Conservation (phyloP, 1,284 basidiomycete genomes). For the Exsudoporus floridanus region DNA sequence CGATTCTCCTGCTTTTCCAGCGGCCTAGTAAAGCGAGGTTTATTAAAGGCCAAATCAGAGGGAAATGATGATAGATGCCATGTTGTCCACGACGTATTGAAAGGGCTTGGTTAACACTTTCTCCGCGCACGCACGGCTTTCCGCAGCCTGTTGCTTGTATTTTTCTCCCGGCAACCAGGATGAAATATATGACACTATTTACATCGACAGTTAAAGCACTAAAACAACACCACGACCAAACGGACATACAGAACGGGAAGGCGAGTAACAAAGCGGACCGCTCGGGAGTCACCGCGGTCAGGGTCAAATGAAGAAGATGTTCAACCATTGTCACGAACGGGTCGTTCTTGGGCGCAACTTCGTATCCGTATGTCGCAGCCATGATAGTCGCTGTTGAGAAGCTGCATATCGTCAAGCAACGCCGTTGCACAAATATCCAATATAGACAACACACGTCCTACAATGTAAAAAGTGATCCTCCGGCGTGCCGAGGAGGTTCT, state of each 20-base stretch:
- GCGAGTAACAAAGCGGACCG: slow-evolving; percentile 20
- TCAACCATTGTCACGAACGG: slow-evolving; percentile 27
- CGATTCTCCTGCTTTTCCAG: slow-evolving; percentile 24
- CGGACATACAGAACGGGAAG: slow-evolving; percentile 29
- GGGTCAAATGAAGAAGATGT: slow-evolving; percentile 13
- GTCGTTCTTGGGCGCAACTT: slow-evolving; percentile 22
- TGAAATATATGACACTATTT: slow-evolving; percentile 33
- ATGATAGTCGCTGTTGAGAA: slow-evolving; percentile 27
- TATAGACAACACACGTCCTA: slow-evolving; percentile 20
- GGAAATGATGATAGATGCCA: slow-evolving; percentile 24
- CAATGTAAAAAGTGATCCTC: slow-evolving; percentile 16
- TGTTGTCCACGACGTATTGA: slow-evolving; percentile 31
- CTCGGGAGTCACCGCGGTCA: slow-evolving; percentile 23
- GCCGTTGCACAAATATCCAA: neutral
- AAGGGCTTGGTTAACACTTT: slow-evolving; percentile 33
- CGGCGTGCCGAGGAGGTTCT: slow-evolving; percentile 25
- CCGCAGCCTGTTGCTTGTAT: slow-evolving; percentile 29
- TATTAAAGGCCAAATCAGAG: neutral
- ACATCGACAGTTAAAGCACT: slow-evolving; percentile 15
- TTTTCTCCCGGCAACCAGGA: slow-evolving; percentile 39
- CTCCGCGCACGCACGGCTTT: slow-evolving; percentile 27
- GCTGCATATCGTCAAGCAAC: slow-evolving; percentile 13
- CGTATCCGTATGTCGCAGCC: slow-evolving; percentile 30
- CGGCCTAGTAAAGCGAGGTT: slow-evolving; percentile 8
- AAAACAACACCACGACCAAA: slow-evolving; percentile 13